Conservation (phyloP, 441 rosid genomes). For the Geranium incanum region DNA sequence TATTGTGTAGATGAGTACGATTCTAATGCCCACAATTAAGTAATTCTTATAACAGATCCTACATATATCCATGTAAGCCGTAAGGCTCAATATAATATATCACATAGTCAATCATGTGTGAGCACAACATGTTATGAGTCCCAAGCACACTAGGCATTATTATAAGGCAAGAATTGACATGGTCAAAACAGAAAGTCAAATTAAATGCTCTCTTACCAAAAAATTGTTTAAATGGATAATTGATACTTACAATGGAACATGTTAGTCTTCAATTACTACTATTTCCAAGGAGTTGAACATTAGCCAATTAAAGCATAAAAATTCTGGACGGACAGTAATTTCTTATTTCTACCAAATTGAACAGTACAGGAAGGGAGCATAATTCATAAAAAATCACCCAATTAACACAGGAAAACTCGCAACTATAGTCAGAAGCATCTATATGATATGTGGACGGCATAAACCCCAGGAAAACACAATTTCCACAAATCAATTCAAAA, state of each 20-base stretch:
- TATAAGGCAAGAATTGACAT: slow-evolving; percentile 29
- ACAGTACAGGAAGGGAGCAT: not conserved
- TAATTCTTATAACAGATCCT: not conserved
- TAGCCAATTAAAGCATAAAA: slow-evolving; percentile 12
- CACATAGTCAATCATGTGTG: slow-evolving; percentile 22
- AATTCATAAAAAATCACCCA: not conserved
- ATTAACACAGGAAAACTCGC: not conserved
- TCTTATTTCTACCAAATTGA: not conserved
- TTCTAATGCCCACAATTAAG: not conserved
- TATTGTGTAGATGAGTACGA: not conserved
- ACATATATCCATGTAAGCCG: not conserved
- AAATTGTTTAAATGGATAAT: not conserved
- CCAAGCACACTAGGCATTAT: slow-evolving; percentile 22
- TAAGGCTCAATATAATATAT: slow-evolving; percentile 6
- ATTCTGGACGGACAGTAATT: not conserved
- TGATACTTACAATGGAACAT: slow-evolving; percentile 4
- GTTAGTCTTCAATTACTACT: slow-evolving; percentile 18
- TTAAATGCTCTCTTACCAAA: not conserved
- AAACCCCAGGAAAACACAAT: not conserved
- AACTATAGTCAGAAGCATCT: slow-evolving; percentile 7
- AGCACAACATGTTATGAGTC: slow-evolving; percentile 13
- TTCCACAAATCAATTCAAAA: slow-evolving; percentile 1
- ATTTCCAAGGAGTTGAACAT: slow-evolving; percentile 13
- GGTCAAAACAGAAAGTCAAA: slow-evolving; percentile 20
- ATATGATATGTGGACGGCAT: not conserved